Evolutionary conservation across 2,329 filamentous ascomycete species (phyloP).

Genomic region (Neurospora sp.): DNA sequence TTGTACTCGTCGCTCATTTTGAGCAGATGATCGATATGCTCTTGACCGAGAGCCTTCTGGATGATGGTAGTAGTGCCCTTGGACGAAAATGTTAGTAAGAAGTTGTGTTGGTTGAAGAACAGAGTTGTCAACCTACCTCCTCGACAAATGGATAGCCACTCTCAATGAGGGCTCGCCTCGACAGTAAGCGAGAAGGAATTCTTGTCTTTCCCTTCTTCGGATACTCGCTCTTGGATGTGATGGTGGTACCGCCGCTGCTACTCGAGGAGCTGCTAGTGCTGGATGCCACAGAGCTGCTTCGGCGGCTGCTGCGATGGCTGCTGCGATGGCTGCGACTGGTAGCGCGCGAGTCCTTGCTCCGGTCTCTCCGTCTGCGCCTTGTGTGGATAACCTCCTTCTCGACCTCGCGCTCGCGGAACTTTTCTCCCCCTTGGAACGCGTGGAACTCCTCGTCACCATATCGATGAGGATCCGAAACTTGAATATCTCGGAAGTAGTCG

Average conservation of each 20-base stretch:
- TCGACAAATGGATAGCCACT: conserved; percentile 79
- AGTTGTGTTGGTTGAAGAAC: background rate
- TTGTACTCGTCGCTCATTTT: conserved; percentile 71
- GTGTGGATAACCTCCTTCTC: conserved; percentile 50
- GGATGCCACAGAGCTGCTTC: conserved; percentile 33
- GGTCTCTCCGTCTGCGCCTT: conserved; percentile 29
- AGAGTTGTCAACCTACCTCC: conserved; percentile 49
- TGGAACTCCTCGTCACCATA: conserved; percentile 67
- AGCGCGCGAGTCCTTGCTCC: conserved; percentile 27
- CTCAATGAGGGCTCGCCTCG: conserved; percentile 71
- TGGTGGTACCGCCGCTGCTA: conserved; percentile 36
- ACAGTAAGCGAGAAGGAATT: conserved; percentile 72
- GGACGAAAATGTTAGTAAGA: conserved; percentile 27
- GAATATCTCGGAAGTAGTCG: conserved; percentile 56
- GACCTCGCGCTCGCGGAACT: conserved; percentile 54
- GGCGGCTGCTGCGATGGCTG: conserved; percentile 26
- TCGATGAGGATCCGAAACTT: conserved; percentile 55
- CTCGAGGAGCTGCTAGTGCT: conserved; percentile 34
- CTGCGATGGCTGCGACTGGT: conserved; percentile 10
- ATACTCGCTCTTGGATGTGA: conserved; percentile 50
- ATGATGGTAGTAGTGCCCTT: conserved; percentile 76
- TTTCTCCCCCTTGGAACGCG: conserved; percentile 40
- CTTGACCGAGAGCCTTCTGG: conserved; percentile 73
- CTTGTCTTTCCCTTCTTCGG: conserved; percentile 83
- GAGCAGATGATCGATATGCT: conserved; percentile 86